Conservation (phyloP, 371 early-diverging fungal species). For the Mucor piriformis region DNA sequence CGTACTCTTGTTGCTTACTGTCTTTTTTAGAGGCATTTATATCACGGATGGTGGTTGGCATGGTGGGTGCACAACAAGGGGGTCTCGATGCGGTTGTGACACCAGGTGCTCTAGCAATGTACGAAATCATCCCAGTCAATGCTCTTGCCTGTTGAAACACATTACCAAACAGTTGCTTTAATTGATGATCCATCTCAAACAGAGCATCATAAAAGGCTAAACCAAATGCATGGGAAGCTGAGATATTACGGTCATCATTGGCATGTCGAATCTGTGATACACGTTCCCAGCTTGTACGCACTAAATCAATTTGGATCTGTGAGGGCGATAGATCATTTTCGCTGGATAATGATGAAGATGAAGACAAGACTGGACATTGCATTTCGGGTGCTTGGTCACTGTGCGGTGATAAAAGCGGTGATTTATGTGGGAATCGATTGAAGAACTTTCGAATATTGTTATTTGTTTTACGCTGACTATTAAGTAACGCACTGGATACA, state of each 20-base stretch:
- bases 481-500: neutral
- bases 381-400: neutral
- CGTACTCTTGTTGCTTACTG: conserved; percentile 9
- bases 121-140: conserved; percentile 49
- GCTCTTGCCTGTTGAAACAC: conserved; percentile 50
- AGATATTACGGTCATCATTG: conserved; percentile 35
- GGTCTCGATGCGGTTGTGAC: conserved; percentile 14
- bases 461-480: neutral
- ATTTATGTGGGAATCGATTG: conserved; percentile 4
- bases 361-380: conserved; percentile 3
- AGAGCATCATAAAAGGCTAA: conserved; percentile 45
- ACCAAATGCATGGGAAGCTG: conserved; percentile 49
- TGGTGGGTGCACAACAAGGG: conserved; percentile 9
- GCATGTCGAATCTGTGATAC: conserved; percentile 36
- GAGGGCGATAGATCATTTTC: conserved; percentile 22
- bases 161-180: conserved; percentile 31
- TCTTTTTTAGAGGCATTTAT: conserved; percentile 27
- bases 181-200: conserved; percentile 35
- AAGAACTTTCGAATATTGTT: conserved; percentile 12
- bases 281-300: conserved; percentile 42
- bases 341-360: neutral
- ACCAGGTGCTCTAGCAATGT: conserved; percentile 37
- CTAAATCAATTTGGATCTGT: conserved; percentile 37
- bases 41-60: conserved; percentile 25
- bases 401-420: conserved; percentile 5